A percentile compares a stretch with the other conserved stretches of the same genome.
phyloP scores from a whole-genome alignment of 1,284 basidiomycete genomes.

The Ganoderma multipileum region DNA sequence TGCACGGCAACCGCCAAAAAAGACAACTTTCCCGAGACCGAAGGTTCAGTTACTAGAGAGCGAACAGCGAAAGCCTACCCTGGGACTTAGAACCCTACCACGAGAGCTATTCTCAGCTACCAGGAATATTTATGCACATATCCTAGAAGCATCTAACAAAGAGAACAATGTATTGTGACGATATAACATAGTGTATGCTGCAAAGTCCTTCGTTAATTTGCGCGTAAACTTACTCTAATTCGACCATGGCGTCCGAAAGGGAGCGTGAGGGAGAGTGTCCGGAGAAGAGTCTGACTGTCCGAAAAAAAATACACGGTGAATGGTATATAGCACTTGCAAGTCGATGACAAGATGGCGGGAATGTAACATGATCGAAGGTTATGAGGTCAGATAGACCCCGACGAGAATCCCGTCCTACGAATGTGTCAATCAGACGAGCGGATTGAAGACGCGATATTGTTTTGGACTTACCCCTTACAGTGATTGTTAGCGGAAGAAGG shows the following conservation, averaged over 20 bases:
- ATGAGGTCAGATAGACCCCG: not conserved
- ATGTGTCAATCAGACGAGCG: not conserved
- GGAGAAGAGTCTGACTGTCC: not conserved
- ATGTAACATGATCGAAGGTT: not conserved
- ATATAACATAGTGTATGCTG: not conserved
- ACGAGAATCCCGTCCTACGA: slow-evolving; percentile 6
- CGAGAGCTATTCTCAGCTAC: not conserved
- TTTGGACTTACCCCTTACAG: slow-evolving; percentile 66
- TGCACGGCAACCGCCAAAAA: not conserved
- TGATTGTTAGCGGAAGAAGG: slow-evolving; percentile 80
- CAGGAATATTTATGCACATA: not conserved
- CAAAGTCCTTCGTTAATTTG: not conserved
- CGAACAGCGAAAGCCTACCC: too few species aligned
- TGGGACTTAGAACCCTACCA: too few species aligned
- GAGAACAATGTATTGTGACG: not conserved
- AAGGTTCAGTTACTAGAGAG: too few species aligned
- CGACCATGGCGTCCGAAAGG: not conserved
- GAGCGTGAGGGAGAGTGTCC: not conserved
- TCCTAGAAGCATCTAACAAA: not conserved
- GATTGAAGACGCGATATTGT: not conserved
- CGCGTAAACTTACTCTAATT: not conserved
- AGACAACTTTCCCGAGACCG: not conserved
- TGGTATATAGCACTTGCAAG: not conserved
- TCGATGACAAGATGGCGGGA: not conserved
- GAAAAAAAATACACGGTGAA: not conserved